Percentiles rank a stretch among this genome's conserved stretches.
These are phyloP conservation scores for Plasmodiophora brassicae DNA, from an alignment of 208 protist species.

Conservation along the genomic window DNA sequence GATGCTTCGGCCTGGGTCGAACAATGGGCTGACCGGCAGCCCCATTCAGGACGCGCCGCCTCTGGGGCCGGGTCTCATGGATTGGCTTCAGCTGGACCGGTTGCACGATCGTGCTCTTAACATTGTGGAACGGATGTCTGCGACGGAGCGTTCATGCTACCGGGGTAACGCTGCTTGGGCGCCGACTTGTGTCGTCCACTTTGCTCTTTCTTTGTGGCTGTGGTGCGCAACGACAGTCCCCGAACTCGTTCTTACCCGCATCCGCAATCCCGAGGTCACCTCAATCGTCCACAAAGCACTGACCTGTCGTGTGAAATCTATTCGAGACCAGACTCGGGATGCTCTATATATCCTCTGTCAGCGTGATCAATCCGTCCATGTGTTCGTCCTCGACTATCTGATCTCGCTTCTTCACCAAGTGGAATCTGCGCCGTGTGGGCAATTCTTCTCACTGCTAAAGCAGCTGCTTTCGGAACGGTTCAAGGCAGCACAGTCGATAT, in stretches of 20 bases:
- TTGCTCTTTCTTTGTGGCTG: background rate
- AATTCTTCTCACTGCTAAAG: conserved; percentile 10
- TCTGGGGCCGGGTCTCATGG: too few relatives aligned
- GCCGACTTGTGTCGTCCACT: background rate
- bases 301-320: background rate
- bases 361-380: background rate
- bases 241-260: background rate
- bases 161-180: background rate
- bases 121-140: background rate
- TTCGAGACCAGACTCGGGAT: background rate
- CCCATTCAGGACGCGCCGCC: too few relatives aligned
- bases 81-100: background rate
- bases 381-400: background rate
- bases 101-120: background rate
- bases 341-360: background rate
- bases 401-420: background rate
- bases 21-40: too few relatives aligned
- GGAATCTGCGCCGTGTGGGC: background rate
- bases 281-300: background rate
- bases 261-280: background rate
- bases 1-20: background rate
- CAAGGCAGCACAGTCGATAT: background rate
- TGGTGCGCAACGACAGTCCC: background rate
- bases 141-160: too few relatives aligned
- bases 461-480: background rate